Evolutionary conservation across 306 rosid genomes (phyloP).

Genomic region (Prunus campanulata): DNA sequence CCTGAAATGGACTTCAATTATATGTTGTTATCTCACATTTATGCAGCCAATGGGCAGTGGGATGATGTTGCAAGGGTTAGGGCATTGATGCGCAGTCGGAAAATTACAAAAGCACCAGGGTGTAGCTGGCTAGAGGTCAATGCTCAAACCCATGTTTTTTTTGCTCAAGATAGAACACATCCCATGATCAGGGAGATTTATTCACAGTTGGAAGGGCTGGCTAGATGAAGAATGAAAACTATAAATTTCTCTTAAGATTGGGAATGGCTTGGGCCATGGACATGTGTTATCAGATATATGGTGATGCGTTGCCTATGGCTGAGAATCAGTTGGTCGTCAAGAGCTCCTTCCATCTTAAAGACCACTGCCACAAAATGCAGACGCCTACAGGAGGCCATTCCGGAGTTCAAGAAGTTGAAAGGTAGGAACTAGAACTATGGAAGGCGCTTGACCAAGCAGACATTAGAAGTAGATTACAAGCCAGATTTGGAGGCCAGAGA

Average conservation of each 20-base stretch:
- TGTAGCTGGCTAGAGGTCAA: conserved; percentile 36
- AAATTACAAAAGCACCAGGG: conserved; percentile 34
- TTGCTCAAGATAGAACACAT: conserved; percentile 33
- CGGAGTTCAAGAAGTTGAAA: no score
- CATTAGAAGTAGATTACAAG: no score
- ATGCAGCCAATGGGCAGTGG: conserved; percentile 30
- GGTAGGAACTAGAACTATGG: no score
- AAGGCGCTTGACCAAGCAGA: no score
- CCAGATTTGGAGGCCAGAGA: no score
- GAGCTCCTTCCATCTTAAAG: no score
- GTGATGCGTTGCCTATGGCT: no score
- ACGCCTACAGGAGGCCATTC: no score
- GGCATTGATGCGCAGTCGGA: conserved; percentile 25
- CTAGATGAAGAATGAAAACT: not conserved
- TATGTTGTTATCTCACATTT: conserved; percentile 31
- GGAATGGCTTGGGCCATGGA: not conserved
- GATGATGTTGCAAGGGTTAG: conserved; percentile 28
- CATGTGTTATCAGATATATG: no score
- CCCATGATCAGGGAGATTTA: conserved; percentile 27
- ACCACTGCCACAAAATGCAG: no score
- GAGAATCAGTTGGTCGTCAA: no score
- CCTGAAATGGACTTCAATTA: conserved; percentile 28
- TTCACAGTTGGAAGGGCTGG: conserved; percentile 23
- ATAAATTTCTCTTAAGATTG: not conserved
- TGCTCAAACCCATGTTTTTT: conserved; percentile 26